phyloP scores from a whole-genome alignment of 2,329 filamentous ascomycete genomes.

The Epichloe typhina region DNA sequence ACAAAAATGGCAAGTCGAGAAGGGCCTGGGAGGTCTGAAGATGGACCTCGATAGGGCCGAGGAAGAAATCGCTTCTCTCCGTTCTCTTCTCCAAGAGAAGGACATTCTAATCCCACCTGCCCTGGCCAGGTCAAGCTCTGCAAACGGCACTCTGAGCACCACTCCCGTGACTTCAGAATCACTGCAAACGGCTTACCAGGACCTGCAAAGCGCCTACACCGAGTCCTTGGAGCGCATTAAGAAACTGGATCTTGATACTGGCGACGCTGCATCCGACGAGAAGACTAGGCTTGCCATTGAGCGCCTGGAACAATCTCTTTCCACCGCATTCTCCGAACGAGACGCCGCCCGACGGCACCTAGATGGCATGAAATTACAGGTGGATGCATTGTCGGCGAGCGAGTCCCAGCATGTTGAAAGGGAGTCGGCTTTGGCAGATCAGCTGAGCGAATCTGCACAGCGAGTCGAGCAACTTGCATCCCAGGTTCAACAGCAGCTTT shows the following conservation, averaged over 20 bases:
- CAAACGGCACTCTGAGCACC: constrained; percentile 13
- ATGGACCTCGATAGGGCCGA: constrained; percentile 95
- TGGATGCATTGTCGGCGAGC: constrained; percentile 41
- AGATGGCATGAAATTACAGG: constrained; percentile 45
- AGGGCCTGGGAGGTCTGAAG: constrained; percentile 74
- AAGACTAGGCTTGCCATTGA: constrained; percentile 50
- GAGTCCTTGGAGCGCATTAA: constrained; percentile 55
- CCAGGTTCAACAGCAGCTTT: constrained; percentile 68
- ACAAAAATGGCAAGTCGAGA: constrained; percentile 93
- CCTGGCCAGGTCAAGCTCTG: constrained; percentile 30
- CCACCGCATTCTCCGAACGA: constrained; percentile 56
- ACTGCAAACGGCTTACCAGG: constrained; percentile 59
- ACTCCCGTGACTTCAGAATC: constrained; percentile 53
- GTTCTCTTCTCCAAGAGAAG: constrained; percentile 64
- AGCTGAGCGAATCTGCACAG: constrained; percentile 59
- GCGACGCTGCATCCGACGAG: constrained; percentile 29
- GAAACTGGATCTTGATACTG: constrained; percentile 41
- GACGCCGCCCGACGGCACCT: constrained; percentile 58
- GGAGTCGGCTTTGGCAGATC: constrained; percentile 51
- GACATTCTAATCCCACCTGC: constrained; percentile 63
- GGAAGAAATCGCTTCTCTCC: constrained; percentile 78
- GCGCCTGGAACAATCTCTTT: constrained; percentile 54
- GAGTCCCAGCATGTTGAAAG: constrained; percentile 45
- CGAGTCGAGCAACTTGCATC: constrained; percentile 68
- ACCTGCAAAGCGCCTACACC: constrained; percentile 59